Conservation (phyloP, 1,284 basidiomycete species). For the Caloboletus firmus region DNA sequence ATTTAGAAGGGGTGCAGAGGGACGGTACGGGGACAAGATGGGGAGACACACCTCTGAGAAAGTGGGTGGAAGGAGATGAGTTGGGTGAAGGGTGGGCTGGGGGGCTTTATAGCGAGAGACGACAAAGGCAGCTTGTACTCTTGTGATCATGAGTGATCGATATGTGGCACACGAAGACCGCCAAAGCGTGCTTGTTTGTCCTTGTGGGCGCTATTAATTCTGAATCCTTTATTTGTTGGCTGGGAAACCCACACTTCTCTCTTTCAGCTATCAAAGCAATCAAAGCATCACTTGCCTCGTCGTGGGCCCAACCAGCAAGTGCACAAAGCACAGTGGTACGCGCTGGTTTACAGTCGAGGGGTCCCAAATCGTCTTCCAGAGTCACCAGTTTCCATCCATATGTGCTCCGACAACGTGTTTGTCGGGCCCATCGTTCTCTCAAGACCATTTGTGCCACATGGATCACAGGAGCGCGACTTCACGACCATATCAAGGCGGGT, state of each 20-base stretch:
- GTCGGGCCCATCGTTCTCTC: not conserved
- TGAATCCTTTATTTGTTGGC: slow-evolving; percentile 35
- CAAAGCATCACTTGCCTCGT: slow-evolving; percentile 6
- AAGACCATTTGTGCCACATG: not conserved
- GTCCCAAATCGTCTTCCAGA: not conserved
- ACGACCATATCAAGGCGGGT: not conserved
- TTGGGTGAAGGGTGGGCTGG: not conserved
- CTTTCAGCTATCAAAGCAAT: slow-evolving; percentile 14
- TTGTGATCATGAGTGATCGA: slow-evolving; percentile 32
- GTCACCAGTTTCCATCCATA: not conserved
- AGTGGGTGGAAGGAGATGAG: not conserved
- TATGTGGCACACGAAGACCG: slow-evolving; percentile 23
- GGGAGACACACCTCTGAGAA: slow-evolving; percentile 8
- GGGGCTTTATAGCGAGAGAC: slow-evolving; percentile 25
- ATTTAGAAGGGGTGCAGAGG: not conserved
- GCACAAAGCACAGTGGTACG: not conserved
- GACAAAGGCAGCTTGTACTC: slow-evolving; percentile 28
- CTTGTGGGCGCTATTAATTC: slow-evolving; percentile 40
- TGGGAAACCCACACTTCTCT: slow-evolving; percentile 20
- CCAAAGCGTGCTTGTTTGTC: slow-evolving; percentile 44
- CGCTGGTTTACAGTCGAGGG: not conserved
- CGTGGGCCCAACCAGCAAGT: not conserved
- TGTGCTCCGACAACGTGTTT: not conserved
- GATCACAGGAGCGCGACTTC: not conserved
- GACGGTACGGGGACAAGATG: not conserved